Conservation (phyloP, 83 land plant genomes). For the Thuja plicata region DNA sequence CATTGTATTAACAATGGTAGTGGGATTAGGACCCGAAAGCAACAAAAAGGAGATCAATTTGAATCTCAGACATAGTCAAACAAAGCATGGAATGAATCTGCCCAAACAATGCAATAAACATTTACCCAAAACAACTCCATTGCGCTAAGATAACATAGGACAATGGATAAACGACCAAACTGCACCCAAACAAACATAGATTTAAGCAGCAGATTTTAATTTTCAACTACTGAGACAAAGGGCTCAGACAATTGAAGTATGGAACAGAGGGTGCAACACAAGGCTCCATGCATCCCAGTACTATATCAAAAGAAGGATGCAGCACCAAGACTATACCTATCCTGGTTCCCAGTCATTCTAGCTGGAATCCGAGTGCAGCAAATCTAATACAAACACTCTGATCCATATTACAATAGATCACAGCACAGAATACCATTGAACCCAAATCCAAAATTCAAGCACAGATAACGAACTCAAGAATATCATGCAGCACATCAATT, state of each 20-base stretch:
- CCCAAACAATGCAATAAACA: not conserved
- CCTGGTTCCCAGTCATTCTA: not conserved
- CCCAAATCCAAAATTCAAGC: not conserved
- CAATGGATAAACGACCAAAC: not conserved
- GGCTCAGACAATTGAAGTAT: not conserved
- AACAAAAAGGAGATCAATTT: not conserved
- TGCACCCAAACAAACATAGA: not conserved
- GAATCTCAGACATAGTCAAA: not conserved
- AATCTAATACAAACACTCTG: not conserved
- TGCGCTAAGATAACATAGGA: not conserved
- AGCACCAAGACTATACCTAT: not conserved
- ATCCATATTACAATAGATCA: not conserved
- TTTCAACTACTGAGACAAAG: not conserved
- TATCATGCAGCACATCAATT: not conserved
- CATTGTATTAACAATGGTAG: not conserved
- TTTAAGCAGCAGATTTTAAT: not conserved
- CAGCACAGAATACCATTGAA: not conserved
- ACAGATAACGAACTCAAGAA: not conserved
- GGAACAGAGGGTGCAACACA: not conserved
- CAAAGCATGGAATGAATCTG: not conserved
- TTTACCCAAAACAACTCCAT: not conserved
- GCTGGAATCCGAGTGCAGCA: not conserved
- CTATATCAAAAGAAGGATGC: not conserved
- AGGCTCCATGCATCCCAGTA: not conserved
- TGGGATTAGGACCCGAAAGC: not conserved